Evolutionary conservation across 75 land plant genomes (phyloP).

Genomic region (Larix kaempferi): DNA sequence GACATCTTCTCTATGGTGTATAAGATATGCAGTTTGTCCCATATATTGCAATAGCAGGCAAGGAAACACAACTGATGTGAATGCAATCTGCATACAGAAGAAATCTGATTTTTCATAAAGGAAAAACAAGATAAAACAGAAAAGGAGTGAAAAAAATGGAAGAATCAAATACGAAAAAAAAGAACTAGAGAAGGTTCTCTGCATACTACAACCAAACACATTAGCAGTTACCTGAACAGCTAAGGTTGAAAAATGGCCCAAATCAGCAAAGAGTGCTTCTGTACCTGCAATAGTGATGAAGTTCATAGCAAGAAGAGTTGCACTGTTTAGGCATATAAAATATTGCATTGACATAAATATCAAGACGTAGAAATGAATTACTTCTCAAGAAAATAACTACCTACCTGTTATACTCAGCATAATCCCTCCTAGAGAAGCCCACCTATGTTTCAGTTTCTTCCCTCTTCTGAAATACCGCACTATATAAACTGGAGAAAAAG

Average conservation of each 20-base stretch:
- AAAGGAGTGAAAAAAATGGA: background rate
- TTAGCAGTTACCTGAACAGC: conserved; percentile 12
- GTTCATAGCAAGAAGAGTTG: conserved; percentile 2
- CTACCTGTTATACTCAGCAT: conserved; percentile 83
- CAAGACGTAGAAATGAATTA: background rate
- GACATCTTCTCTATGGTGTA: conserved; percentile 6
- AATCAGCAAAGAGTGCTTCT: conserved; percentile 20
- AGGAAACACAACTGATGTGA: conserved; percentile 65
- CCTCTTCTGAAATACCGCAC: conserved; percentile 51
- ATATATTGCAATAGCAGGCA: conserved; percentile 80
- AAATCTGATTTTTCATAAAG: conserved; percentile 10
- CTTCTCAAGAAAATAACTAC: background rate
- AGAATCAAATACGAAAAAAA: background rate
- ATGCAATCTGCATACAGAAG: conserved; percentile 57
- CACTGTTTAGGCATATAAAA: background rate
- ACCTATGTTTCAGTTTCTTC: conserved; percentile 40
- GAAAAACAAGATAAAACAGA: background rate
- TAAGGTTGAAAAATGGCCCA: conserved; percentile 35
- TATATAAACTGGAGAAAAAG: conserved; percentile 67
- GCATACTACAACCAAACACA: background rate
- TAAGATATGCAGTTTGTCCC: conserved; percentile 46
- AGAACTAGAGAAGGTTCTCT: background rate
- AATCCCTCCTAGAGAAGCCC: conserved; percentile 92
- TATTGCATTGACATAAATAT: background rate
- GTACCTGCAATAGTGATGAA: conserved; percentile 26